Conservation (phyloP, 306 rosid species). For the Mimosa bimucronata region DNA sequence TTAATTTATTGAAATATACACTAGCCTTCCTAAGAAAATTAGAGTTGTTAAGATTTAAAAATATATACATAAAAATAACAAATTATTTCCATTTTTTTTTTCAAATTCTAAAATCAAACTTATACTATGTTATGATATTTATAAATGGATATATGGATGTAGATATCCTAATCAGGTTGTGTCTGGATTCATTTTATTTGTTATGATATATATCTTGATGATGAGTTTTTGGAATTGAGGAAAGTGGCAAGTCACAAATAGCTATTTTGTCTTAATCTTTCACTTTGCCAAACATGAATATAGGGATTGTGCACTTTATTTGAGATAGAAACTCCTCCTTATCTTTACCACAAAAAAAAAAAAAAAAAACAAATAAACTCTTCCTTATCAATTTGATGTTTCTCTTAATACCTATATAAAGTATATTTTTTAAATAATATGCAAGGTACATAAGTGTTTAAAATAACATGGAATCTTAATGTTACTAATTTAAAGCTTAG, state of each 20-base stretch:
- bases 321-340: constrained; percentile 22
- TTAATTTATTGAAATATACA: neutral
- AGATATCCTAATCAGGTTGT: neutral
- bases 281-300: neutral
- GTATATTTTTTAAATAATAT: neutral
- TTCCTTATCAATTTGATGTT: neutral
- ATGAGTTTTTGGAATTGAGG: neutral
- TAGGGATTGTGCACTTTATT: neutral
- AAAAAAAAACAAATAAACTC: too few relatives aligned
- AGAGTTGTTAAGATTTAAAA: neutral
- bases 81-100: neutral
- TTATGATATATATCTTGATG: neutral
- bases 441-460: neutral
- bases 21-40: neutral
- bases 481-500: too few relatives aligned
- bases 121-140: neutral
- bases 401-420: neutral
- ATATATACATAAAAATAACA: neutral
- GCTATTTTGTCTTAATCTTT: constrained; percentile 16
- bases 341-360: too few relatives aligned
- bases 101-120: neutral
- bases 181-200: constrained; percentile 13
- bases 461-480: neutral
- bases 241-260: neutral
- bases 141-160: neutral